Evolutionary conservation across 352 stramenopile species (phyloP).

Genomic region (Phytophthora agathidicida): DNA sequence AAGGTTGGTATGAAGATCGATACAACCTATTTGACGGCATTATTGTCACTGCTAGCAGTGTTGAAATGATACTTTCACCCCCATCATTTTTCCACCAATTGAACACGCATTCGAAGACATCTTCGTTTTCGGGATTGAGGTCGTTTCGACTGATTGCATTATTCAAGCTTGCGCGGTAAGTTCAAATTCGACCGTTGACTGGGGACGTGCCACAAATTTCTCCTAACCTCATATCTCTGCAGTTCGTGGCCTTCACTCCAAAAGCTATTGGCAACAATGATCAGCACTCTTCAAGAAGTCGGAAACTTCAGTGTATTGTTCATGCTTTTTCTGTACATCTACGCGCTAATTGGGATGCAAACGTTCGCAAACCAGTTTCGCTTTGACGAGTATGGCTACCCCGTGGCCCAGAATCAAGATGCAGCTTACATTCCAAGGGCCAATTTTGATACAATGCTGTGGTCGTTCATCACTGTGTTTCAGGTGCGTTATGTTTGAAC

Average conservation of each 20-base stretch:
- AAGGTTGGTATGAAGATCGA: constrained; percentile 52
- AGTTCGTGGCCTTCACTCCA: constrained; percentile 91
- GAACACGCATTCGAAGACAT: constrained; percentile 22
- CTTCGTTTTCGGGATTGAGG: constrained; percentile 79
- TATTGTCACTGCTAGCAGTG: constrained; percentile 48
- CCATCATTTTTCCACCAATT: constrained; percentile 39
- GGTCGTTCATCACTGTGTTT: constrained; percentile 77
- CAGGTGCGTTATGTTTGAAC: constrained; percentile 34
- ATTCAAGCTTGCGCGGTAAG: constrained; percentile 89
- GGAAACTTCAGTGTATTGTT: constrained; percentile 93
- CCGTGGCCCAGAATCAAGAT: constrained; percentile 36
- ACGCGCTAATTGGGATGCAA: constrained; percentile 92
- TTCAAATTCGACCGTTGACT: too few species aligned
- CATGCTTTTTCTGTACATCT: constrained; percentile 95
- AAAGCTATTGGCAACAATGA: constrained; percentile 91
- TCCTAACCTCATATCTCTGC: too few species aligned
- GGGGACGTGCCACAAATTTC: too few species aligned
- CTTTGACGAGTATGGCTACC: constrained; percentile 78
- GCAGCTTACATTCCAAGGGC: constrained; percentile 49
- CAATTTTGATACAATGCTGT: constrained; percentile 77
- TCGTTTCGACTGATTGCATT: constrained; percentile 88
- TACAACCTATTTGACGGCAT: constrained; percentile 88
- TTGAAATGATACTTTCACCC: constrained; percentile 53
- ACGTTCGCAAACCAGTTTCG: constrained; percentile 92
- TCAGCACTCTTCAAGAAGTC: constrained; percentile 89